Evolutionary conservation across 2,329 filamentous ascomycete genomes (phyloP), one percentile per base, ranked within the genome.

Genomic region (Apiospora hydei): DNA sequence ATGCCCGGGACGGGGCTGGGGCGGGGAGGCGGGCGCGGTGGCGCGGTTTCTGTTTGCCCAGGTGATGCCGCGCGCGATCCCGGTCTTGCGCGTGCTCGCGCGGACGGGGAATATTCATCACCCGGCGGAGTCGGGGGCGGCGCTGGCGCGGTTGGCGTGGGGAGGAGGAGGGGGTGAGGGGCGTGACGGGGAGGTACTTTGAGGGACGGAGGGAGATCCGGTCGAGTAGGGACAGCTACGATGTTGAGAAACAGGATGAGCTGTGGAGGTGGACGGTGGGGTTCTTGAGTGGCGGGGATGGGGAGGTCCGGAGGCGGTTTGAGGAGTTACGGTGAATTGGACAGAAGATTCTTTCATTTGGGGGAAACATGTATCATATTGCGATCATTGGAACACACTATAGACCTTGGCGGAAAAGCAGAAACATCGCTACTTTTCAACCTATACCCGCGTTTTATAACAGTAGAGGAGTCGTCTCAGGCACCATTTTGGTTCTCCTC

Each of bases 241-340:
- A 84, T 68, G 78, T 81, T 76, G 74, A 70, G 34, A 85, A 86
- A 75, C 86, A 88, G 76, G 83, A 88, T 21, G 85, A 87, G 73
- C 73, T 87, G 44, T 87, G 84, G 84, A 70, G 77, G 34, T 88
- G 85, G 86, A 88, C 85, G 57, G 57, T 64, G 34, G 13, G 76
- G 30, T 64, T 41, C 10, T 7, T 64, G 57, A 64, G 57, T 6
- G 57, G 57, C 3, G 10, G 18, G 34, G 57, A 64, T 8, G 57
- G 41, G 18, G 57, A 64, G 57, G 34, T 4, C 3, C 7, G 57
- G 34, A 64, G 18, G 4, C 57, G 57, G 34, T 64, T 64, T 1
- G 34, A 64, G 34, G 57, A 64, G 57, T n/a, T 64, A 4, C 21
- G 57, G 18, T 61, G 16, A 61, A 10, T 3, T 6, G 26, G 5